Percentiles rank a stretch among this genome's conserved stretches.
These are phyloP conservation scores for Boechera stricta DNA, from an alignment of 345 rosid genomes.

Conservation along the genomic window DNA sequence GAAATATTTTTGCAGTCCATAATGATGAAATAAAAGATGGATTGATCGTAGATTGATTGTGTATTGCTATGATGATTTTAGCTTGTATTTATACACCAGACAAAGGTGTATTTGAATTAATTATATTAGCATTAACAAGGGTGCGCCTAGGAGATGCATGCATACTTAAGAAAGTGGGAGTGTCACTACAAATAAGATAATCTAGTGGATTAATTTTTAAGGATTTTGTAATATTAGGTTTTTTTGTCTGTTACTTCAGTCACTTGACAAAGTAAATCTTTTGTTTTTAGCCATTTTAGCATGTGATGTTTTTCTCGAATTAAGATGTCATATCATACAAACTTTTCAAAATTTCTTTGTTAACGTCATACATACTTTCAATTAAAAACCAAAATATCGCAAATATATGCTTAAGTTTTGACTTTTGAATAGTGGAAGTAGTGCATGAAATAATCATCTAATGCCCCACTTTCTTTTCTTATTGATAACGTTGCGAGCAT, in stretches of 20 bases:
- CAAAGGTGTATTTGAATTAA: not conserved
- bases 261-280: conserved; percentile 20
- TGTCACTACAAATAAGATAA: conserved; percentile 40
- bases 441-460: conserved; percentile 25
- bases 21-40: conserved; percentile 18
- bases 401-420: conserved; percentile 17
- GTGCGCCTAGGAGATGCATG: conserved; percentile 46
- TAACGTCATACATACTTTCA: conserved; percentile 15
- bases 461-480: conserved; percentile 13
- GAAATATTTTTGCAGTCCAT: conserved; percentile 33
- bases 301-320: conserved; percentile 28
- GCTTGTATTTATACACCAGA: conserved; percentile 40
- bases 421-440: conserved; percentile 33
- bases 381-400: not conserved
- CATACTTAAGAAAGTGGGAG: conserved; percentile 40
- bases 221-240: conserved; percentile 19
- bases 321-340: conserved; percentile 16
- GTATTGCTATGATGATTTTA: conserved; percentile 31
- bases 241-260: conserved; percentile 35
- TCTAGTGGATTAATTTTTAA: conserved; percentile 21
- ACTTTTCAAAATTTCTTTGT: not conserved
- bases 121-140: conserved; percentile 7
- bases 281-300: conserved; percentile 22
- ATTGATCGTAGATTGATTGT: conserved; percentile 23
- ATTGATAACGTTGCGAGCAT: conserved; percentile 25